Conservation (phyloP, 768 basidiomycete species). For the Dendrothele bispora region DNA sequence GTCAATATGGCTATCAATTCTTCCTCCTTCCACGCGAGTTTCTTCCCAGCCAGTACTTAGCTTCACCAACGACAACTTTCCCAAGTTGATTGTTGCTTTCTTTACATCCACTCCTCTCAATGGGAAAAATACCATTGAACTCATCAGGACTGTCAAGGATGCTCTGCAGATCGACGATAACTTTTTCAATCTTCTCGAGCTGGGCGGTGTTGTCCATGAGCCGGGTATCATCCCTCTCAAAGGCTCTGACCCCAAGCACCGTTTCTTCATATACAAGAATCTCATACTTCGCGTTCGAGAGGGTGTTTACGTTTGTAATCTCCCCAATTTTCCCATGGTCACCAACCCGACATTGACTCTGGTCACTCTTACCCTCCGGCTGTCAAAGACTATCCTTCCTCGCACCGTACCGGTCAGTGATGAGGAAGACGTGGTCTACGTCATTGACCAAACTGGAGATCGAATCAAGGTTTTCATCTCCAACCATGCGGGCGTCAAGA, state of each 20-base stretch:
- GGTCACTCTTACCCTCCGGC: no score
- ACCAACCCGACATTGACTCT: constrained; percentile 22
- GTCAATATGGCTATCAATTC: constrained; percentile 22
- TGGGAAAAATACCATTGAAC: constrained; percentile 12
- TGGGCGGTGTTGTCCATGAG: constrained; percentile 23
- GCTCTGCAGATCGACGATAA: constrained; percentile 7
- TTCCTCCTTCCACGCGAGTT: no score
- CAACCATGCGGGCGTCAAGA: no score
- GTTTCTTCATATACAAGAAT: constrained; percentile 11
- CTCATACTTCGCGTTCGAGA: constrained; percentile 12
- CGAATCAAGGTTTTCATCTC: no score
- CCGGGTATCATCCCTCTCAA: no score
- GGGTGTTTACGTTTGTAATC: constrained; percentile 23
- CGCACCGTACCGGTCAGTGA: no score
- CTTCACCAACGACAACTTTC: no score
- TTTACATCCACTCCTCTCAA: constrained; percentile 10
- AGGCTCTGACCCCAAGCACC: no score
- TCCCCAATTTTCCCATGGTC: constrained; percentile 25
- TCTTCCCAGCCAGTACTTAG: constrained; percentile 22
- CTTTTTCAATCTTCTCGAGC: constrained; percentile 13
- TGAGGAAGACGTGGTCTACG: no score
- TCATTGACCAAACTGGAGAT: no score
- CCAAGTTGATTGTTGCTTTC: no score
- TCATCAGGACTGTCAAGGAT: constrained; percentile 12
- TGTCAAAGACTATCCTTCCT: no score